Evolutionary conservation across 768 basidiomycete genomes (phyloP), one percentile per base, ranked within the genome.

Genomic region (Gyrodon lividus): DNA sequence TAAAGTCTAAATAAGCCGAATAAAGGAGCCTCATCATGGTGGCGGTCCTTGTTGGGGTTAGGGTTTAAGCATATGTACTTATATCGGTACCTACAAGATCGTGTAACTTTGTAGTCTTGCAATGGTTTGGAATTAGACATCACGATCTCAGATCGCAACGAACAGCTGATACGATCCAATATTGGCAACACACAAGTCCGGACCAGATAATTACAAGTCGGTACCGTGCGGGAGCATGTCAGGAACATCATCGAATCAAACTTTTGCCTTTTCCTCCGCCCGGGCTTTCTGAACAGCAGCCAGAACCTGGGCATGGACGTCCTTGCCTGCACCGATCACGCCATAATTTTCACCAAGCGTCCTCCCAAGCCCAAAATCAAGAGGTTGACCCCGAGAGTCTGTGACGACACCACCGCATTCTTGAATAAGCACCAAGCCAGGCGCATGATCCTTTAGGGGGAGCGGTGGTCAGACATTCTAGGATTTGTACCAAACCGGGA

Each of bases 391-490:
- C 38, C 84, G 77, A 43, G 89, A 89, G 66, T 98, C 89, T 0
- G 86, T 87, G 31, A 98, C 82, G n/a, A 87, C 57, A 0, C 95
- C 95, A 0, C 94, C 95, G 0, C 93, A 89, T 68, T 98, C 96
- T 56, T 83, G 79, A 13, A 98, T 82, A 6, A 99, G 78, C 13
- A 98, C 64, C 1, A 81, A 75, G 0, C 97, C 96, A 0, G 91
- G 82, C 0, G 96, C 93, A 64, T 98, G 97, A 61, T 98, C 96
- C 89, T 92, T 13, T n/a, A n/a, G n/a, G n/a, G n/a, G n/a, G 19
- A 22, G 48, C 20, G 33, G 46, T 50, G 7, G 42, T 22, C 33
- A 47, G 28, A 8, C 46, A 48, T 10, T 24, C 6, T 22, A n/a
- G 33, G 17, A 10, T 2, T 5, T 2, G 12, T 0, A 31, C 13